phyloP scores from a whole-genome alignment of 2,329 filamentous ascomycete species.

The Botrytis fabae region DNA sequence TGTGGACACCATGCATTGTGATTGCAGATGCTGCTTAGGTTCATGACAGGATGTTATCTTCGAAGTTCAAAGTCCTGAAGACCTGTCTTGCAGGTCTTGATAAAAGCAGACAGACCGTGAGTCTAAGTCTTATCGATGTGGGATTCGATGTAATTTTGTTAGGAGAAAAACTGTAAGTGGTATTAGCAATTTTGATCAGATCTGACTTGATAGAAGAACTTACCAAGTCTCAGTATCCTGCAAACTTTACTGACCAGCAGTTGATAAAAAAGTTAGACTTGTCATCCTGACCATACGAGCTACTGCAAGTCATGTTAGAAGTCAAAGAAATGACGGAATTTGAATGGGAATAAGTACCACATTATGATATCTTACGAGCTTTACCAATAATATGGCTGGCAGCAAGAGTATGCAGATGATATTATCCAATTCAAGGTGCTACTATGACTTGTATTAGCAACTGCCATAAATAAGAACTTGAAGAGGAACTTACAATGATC shows the following conservation, averaged over 20 bases:
- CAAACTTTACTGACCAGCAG: background rate
- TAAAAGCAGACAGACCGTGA: background rate
- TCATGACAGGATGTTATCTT: background rate
- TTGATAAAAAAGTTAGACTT: fast-evolving
- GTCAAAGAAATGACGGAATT: background rate
- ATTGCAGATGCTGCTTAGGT: background rate
- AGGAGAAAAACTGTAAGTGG: background rate
- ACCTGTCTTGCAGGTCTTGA: too few relatives aligned
- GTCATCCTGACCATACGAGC: background rate
- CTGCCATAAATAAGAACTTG: background rate
- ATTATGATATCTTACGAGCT: background rate
- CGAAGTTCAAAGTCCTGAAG: background rate
- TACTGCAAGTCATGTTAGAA: background rate
- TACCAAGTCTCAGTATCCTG: background rate
- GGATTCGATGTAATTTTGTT: background rate
- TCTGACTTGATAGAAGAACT: background rate
- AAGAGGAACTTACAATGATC: background rate
- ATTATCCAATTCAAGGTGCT: fast-evolving
- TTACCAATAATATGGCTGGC: background rate
- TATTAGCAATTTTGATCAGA: background rate
- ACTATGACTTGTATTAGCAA: background rate
- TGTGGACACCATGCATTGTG: background rate
- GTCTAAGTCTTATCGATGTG: background rate
- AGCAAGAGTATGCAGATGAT: background rate
- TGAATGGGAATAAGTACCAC: background rate